These are phyloP conservation scores for Nicotiana tabacum DNA, from an alignment of 257 asterid species.

Conservation along the genomic window DNA sequence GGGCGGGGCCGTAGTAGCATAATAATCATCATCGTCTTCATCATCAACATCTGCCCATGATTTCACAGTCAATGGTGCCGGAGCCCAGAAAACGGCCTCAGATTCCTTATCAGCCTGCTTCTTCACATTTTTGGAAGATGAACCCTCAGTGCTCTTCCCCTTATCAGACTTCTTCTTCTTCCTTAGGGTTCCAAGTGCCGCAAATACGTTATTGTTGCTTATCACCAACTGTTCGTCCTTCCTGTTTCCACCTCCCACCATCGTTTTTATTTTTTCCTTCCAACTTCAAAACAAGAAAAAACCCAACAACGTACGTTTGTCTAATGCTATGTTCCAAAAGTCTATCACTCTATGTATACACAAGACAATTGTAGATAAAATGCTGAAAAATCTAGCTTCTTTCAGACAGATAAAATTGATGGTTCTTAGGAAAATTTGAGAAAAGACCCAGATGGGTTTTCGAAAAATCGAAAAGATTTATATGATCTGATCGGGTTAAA, in stretches of 20 bases:
- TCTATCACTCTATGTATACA: not conserved
- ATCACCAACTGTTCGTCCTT: constrained; percentile 68
- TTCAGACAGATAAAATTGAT: not conserved
- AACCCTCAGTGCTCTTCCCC: constrained; percentile 34
- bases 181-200: constrained; percentile 77
- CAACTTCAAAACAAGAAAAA: too few relatives aligned
- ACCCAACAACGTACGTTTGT: too few relatives aligned
- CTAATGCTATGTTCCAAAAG: too few relatives aligned
- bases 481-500: not conserved
- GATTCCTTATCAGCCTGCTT: constrained; percentile 15
- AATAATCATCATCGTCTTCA: constrained; percentile 91
- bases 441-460: too few relatives aligned
- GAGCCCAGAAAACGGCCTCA: constrained; percentile 77
- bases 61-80: constrained; percentile 76
- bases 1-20: constrained; percentile 90
- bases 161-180: constrained; percentile 86
- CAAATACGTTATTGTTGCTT: constrained; percentile 77
- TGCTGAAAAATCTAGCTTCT: too few relatives aligned
- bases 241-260: constrained; percentile 87
- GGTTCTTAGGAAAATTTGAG: too few relatives aligned
- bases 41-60: constrained; percentile 98
- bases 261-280: constrained; percentile 1
- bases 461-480: not conserved
- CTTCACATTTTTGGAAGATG: not conserved
- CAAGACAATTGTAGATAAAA: too few relatives aligned